phyloP scores from a whole-genome alignment of 2,329 filamentous ascomycete genomes.

The Diaporthe citri region DNA sequence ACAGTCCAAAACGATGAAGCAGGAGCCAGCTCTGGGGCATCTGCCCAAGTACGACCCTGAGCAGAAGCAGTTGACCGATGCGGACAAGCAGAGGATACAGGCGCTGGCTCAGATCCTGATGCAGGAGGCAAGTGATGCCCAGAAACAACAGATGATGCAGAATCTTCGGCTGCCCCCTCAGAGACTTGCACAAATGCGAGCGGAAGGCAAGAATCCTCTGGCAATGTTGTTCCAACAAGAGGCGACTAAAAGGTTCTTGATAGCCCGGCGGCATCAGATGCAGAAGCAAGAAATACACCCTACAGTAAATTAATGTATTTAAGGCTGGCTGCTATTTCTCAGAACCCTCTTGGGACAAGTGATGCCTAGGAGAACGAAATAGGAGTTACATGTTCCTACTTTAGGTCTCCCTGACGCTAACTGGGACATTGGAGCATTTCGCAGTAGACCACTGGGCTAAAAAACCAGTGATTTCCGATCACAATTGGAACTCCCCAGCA shows the following conservation, averaged over 20 bases:
- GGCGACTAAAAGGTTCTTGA: conserved; percentile 44
- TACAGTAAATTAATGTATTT: too few relatives aligned
- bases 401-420: too few relatives aligned
- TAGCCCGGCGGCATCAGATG: conserved; percentile 51
- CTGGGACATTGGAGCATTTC: too few relatives aligned
- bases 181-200: conserved; percentile 57
- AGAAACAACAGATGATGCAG: conserved; percentile 58
- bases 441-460: too few relatives aligned
- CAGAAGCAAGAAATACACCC: conserved; percentile 54
- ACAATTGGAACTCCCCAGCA: too few relatives aligned
- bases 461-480: too few relatives aligned
- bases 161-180: conserved; percentile 56
- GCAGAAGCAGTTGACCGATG: conserved; percentile 54
- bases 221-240: conserved; percentile 64
- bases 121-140: conserved; percentile 56
- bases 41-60: conserved; percentile 53
- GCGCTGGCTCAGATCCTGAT: conserved; percentile 59
- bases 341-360: too few relatives aligned
- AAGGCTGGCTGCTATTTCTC: too few relatives aligned
- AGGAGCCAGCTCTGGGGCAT: too few relatives aligned
- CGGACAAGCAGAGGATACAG: conserved; percentile 60
- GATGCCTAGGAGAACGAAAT: too few relatives aligned
- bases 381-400: too few relatives aligned
- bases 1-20: too few relatives aligned
- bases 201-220: conserved; percentile 62